These are phyloP conservation scores for Russula foetens DNA, from an alignment of 768 basidiomycete genomes.

Conservation along the genomic window DNA sequence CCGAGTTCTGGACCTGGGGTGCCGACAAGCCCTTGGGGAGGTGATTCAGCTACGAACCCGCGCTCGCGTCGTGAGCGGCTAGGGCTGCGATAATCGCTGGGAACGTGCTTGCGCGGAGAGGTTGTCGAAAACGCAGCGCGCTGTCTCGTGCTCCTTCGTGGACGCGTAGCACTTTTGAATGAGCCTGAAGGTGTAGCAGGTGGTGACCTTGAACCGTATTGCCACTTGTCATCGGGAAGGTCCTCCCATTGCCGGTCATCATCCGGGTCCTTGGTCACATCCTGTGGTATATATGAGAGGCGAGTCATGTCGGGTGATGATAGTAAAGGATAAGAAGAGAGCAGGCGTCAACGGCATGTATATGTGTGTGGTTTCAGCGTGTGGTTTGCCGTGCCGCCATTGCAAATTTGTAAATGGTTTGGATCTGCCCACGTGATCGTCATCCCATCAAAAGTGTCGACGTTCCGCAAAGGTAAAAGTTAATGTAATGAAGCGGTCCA, in stretches of 20 bases:
- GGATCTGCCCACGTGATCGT: not conserved
- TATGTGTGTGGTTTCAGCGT: not conserved
- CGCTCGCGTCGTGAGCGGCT: conserved; percentile 1
- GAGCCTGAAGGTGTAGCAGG: not conserved
- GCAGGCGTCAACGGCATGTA: not conserved
- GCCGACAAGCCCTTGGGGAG: not conserved
- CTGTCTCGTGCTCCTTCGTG: not conserved
- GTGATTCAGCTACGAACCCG: not conserved
- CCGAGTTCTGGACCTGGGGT: not conserved
- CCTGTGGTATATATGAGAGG: not conserved
- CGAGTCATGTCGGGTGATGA: conserved; percentile 3
- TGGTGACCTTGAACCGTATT: not conserved
- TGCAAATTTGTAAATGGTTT: too few relatives aligned
- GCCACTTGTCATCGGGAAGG: not conserved
- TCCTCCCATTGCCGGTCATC: conserved; percentile 11
- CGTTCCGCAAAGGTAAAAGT: too few relatives aligned
- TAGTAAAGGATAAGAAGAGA: not conserved
- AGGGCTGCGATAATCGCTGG: not conserved
- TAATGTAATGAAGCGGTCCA: not conserved
- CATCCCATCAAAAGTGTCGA: too few relatives aligned
- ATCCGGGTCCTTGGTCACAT: not conserved
- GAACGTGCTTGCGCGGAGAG: not conserved
- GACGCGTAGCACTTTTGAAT: not conserved
- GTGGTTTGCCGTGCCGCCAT: not conserved
- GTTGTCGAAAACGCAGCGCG: not conserved